These are phyloP conservation scores for Blastocystis sp. DNA, from an alignment of 352 stramenopile species.

Conservation along the genomic window DNA sequence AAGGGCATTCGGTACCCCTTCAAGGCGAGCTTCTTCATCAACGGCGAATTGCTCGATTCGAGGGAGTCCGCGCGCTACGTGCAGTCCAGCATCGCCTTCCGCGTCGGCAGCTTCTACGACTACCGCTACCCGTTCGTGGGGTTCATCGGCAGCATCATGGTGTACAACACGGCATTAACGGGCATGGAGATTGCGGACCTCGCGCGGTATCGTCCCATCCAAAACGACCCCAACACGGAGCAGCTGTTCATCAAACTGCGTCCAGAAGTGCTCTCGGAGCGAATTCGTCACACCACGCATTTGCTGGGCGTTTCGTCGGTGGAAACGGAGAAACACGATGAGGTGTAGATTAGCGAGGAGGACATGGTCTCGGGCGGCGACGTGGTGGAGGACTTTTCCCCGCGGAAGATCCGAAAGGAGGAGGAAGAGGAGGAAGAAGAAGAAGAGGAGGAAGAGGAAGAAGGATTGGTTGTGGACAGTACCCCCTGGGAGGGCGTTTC, in stretches of 20 bases:
- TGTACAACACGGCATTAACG: constrained; percentile 19
- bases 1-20: constrained; percentile 34
- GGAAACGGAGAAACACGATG: neutral
- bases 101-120: constrained; percentile 37
- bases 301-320: constrained; percentile 28
- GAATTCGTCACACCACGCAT: neutral
- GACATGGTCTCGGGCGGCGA: neutral
- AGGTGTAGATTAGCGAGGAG: constrained; percentile 30
- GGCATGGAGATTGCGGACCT: constrained; percentile 42
- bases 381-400: neutral
- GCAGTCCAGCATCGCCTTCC: constrained; percentile 38
- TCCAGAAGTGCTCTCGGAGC: constrained; percentile 41
- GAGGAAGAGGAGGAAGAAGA: constrained; percentile 33
- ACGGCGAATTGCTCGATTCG: constrained; percentile 24
- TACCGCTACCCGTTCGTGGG: constrained; percentile 17
- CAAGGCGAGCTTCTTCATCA: constrained; percentile 3
- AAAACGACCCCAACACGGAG: neutral
- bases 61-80: constrained; percentile 1
- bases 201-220: constrained; percentile 7
- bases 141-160: constrained; percentile 13
- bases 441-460: neutral
- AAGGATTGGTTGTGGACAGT: constrained; percentile 51
- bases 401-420: too few relatives aligned
- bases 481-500: neutral
- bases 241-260: constrained; percentile 56